Conservation (phyloP, 1,284 basidiomycete species). For the Cutaneotrichosporon cavernicola region DNA sequence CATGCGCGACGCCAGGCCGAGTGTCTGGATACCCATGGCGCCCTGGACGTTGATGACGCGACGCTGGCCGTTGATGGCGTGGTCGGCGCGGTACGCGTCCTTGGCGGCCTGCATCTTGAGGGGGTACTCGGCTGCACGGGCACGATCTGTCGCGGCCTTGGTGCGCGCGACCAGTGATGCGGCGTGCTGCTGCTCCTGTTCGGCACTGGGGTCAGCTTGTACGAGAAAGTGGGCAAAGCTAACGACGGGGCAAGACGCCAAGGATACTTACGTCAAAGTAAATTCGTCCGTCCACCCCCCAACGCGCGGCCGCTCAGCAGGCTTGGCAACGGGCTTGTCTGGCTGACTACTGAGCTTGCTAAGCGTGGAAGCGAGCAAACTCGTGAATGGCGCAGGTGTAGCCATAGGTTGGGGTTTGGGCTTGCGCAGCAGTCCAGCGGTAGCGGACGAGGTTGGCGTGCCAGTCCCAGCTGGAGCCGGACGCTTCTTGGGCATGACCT, state of each 20-base stretch:
- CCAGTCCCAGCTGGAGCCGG: background rate
- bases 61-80: slow-evolving; percentile 1
- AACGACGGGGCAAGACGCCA: background rate
- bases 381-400: slow-evolving; percentile 10
- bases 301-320: slow-evolving; percentile 17
- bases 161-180: slow-evolving; percentile 9
- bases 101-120: slow-evolving; percentile 36
- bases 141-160: slow-evolving; percentile 14
- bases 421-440: background rate
- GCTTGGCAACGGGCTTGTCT: slow-evolving; percentile 3
- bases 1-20: slow-evolving; percentile 20
- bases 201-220: slow-evolving; percentile 16
- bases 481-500: slow-evolving; percentile 2
- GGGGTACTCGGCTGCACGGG: slow-evolving; percentile 13
- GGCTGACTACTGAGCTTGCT: slow-evolving; percentile 14
- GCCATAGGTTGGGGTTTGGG: background rate
- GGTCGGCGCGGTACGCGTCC: slow-evolving; percentile 33
- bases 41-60: slow-evolving; percentile 17
- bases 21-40: slow-evolving; percentile 25
- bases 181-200: slow-evolving; percentile 21
- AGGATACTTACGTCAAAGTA: slow-evolving; percentile 20
- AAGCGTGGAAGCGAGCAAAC: slow-evolving; percentile 22
- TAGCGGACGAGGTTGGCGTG: background rate
- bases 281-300: slow-evolving; percentile 27
- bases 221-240: too few relatives aligned